Evolutionary conservation across 495 filamentous ascomycete genomes (phyloP).

Genomic region (Aspergillus asperescens): DNA sequence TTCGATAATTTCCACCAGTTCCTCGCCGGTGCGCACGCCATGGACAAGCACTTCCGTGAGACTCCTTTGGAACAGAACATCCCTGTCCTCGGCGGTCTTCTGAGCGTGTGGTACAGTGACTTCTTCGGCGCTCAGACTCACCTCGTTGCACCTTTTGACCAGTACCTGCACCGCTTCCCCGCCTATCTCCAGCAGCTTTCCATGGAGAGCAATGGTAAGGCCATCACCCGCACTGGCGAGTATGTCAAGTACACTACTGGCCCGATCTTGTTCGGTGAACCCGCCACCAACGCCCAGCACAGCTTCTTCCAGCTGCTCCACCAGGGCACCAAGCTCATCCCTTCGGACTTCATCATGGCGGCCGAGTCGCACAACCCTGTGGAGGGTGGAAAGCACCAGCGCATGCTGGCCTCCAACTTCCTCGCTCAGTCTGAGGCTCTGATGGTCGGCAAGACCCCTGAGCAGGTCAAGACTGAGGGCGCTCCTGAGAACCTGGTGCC

Average conservation of each 20-base stretch:
- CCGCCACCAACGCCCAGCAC: constrained; percentile 98
- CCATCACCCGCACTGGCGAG: constrained; percentile 82
- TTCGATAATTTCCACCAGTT: constrained; percentile 97
- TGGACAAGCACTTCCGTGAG: constrained; percentile 96
- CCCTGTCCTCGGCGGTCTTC: constrained; percentile 80
- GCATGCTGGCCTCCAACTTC: constrained; percentile 98
- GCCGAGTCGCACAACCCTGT: constrained; percentile 95
- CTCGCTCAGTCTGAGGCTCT: constrained; percentile 95
- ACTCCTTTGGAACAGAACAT: constrained; percentile 93
- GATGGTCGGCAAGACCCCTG: constrained; percentile 95
- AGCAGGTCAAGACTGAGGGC: constrained; percentile 84
- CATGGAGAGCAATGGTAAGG: constrained; percentile 99
- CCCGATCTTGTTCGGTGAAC: constrained; percentile 92
- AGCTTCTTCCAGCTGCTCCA: constrained; percentile 99
- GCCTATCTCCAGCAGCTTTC: constrained; percentile 98
- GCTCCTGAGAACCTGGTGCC: constrained; percentile 77
- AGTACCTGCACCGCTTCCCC: constrained; percentile 98
- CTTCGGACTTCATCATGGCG: constrained; percentile 94
- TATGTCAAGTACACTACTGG: constrained; percentile 97
- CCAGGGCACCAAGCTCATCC: constrained; percentile 98
- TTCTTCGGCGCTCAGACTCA: constrained; percentile 98
- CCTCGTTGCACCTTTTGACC: constrained; percentile 95
- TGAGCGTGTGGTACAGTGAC: constrained; percentile 98
- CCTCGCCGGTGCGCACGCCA: constrained; percentile 88
- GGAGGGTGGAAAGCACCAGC: constrained; percentile 87